Evolutionary conservation across 2,329 filamentous ascomycete species (phyloP), one percentile per base, ranked within the genome.

Genomic region (Exophiala phaeomuriformis): DNA sequence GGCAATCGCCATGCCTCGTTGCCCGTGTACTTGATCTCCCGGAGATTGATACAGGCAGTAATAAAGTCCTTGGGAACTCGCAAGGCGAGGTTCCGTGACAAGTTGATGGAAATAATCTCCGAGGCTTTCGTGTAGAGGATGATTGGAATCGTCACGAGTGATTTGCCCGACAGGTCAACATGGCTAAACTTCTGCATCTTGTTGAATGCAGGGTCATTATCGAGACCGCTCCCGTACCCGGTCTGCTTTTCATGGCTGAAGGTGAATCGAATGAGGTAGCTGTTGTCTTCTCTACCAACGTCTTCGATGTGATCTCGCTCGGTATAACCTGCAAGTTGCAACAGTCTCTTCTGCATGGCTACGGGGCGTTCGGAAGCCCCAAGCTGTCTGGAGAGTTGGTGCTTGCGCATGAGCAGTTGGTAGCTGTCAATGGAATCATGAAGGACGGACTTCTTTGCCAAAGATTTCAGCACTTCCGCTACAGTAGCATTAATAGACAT

Each of bases 21-120:
- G 66, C 90, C 91, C 63, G 88, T 90, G 70, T 86, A 98, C 66
- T 94, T 95, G 76, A 98, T 93, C 68, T 98, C 93, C 47, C 91
- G 83, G 19, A 98, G 75, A 65, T 91, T 90, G 62, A 85, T 83
- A 71, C 93, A 98, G 30, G 88, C 87, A 67, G 95, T 89, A 51
- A 98, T 90, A 67, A 98, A 98, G 69, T 98, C 93, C 65, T 90
- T 89, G 0, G 93, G 93, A 9, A 98, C 84, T 64, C 96, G 89
- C 30, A 98, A 77, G 0, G 90, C 93, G 42, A 97, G 74, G 63
- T 98, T 98, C 36, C 88, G 82, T 1, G 93, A 97, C 6, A 98
- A 76, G 65, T 98, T 97, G 37, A 98, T 79, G 0, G 90, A 94
- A 51, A 95, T 91, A 62, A 98, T 97, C 66, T 98, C 93, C 7